These are phyloP conservation scores for Yamadazyma insecticola DNA, from an alignment of 805 yeast genomes.

Conservation along the genomic window DNA sequence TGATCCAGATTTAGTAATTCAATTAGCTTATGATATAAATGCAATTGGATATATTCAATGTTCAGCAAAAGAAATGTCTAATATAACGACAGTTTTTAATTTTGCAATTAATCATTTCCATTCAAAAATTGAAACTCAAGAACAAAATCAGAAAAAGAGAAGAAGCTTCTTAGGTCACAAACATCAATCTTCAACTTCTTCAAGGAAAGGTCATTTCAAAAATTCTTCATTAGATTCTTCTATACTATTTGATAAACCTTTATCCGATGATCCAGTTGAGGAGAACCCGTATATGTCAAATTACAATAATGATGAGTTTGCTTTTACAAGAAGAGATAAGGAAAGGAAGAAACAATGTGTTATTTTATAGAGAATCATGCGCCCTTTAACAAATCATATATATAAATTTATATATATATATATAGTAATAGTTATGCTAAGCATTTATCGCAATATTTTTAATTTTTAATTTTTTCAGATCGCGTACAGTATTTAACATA, in stretches of 20 bases:
- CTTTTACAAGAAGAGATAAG: constrained; percentile 30
- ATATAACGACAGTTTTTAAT: constrained; percentile 65
- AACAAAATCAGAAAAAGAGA: constrained; percentile 24
- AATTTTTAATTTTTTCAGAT: no score
- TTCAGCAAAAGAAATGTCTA: constrained; percentile 67
- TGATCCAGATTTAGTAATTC: constrained; percentile 47
- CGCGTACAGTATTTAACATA: no score
- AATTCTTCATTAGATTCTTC: constrained; percentile 34
- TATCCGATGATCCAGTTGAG: constrained; percentile 36
- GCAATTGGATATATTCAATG: constrained; percentile 75
- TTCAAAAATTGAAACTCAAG: constrained; percentile 35
- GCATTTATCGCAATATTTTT: no score
- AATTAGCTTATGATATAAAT: constrained; percentile 54
- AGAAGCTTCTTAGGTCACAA: constrained; percentile 31
- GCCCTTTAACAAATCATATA: no score
- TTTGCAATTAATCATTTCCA: constrained; percentile 48
- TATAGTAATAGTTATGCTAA: no score
- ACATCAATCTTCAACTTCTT: constrained; percentile 19
- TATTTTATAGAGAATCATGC: constrained; percentile 28
- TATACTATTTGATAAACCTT: constrained; percentile 35
- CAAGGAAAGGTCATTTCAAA: constrained; percentile 34
- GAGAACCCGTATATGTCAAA: constrained; percentile 31
- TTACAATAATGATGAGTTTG: constrained; percentile 38
- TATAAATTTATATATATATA: no score
- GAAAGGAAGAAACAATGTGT: constrained; percentile 29